Evolutionary conservation across 164 flowering plant genomes (phyloP).

Genomic region (Annona cherimola): DNA sequence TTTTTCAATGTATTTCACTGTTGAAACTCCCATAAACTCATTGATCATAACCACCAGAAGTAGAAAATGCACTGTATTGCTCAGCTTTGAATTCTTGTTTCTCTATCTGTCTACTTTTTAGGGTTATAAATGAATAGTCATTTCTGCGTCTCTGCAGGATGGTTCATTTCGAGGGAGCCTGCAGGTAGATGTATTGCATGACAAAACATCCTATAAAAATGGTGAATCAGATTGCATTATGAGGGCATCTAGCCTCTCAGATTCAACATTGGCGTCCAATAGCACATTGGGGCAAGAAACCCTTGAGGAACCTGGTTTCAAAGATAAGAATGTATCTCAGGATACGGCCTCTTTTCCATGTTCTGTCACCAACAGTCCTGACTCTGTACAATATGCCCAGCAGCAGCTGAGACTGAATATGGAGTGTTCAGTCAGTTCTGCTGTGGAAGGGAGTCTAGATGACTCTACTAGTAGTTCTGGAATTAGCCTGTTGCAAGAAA

Average conservation of each 20-base stretch:
- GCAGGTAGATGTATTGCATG: constrained; percentile 9
- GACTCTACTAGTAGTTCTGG: constrained; percentile 35
- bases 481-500: constrained; percentile 19
- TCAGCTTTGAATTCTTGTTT: too few species aligned
- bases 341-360: constrained; percentile 29
- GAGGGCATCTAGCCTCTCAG: constrained; percentile 55
- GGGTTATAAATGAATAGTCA: background rate
- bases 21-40: too few species aligned
- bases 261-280: constrained; percentile 49
- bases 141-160: constrained; percentile 29
- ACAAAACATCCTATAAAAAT: constrained; percentile 18
- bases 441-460: constrained; percentile 46
- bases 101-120: too few species aligned
- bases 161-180: background rate
- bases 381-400: constrained; percentile 15
- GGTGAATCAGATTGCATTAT: constrained; percentile 31
- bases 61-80: too few species aligned
- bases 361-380: constrained; percentile 21
- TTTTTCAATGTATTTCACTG: too few species aligned
- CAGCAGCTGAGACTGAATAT: constrained; percentile 38
- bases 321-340: constrained; percentile 24
- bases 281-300: constrained; percentile 65
- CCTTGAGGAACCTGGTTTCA: constrained; percentile 40
- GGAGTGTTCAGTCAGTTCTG: constrained; percentile 58
- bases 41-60: too few species aligned